A percentile compares a stretch with the other conserved stretches of the same genome.
Conservation (phyloP, 768 basidiomycete genomes). For the Mycena galopus region DNA sequence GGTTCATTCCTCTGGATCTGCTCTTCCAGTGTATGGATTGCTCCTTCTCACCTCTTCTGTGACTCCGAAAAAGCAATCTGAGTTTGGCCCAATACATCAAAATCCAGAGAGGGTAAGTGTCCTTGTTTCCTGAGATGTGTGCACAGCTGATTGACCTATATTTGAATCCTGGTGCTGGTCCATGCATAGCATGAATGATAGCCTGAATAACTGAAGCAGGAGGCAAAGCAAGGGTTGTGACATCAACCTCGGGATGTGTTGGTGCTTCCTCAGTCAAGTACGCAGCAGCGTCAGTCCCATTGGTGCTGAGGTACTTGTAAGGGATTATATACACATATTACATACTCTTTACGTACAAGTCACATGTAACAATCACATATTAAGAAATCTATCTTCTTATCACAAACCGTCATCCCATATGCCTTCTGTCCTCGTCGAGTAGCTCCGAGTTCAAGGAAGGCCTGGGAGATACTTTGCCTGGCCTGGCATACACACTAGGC, state of each 20-base stretch:
- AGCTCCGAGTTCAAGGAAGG: too few relatives aligned
- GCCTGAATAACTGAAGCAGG: background rate
- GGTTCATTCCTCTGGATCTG: background rate
- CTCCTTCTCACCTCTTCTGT: background rate
- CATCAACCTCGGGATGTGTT: background rate
- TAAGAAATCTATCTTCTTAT: too few relatives aligned
- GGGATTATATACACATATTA: too few relatives aligned
- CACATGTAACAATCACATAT: too few relatives aligned
- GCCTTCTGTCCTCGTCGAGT: too few relatives aligned
- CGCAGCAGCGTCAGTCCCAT: too few relatives aligned
- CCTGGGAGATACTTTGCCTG: too few relatives aligned
- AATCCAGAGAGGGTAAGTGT: background rate
- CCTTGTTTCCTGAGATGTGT: background rate
- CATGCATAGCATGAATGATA: background rate
- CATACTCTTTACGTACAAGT: too few relatives aligned
- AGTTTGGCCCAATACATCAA: background rate
- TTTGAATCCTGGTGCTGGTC: background rate
- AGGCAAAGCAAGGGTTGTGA: background rate
- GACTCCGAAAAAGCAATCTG: background rate
- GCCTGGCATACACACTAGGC: too few relatives aligned
- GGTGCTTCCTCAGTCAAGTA: too few relatives aligned
- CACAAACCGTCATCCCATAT: too few relatives aligned
- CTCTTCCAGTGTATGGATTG: background rate
- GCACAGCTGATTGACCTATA: background rate
- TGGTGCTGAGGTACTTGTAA: too few relatives aligned